Evolutionary conservation across 257 asterid genomes (phyloP).

Genomic region (Euphrasia confusa): DNA sequence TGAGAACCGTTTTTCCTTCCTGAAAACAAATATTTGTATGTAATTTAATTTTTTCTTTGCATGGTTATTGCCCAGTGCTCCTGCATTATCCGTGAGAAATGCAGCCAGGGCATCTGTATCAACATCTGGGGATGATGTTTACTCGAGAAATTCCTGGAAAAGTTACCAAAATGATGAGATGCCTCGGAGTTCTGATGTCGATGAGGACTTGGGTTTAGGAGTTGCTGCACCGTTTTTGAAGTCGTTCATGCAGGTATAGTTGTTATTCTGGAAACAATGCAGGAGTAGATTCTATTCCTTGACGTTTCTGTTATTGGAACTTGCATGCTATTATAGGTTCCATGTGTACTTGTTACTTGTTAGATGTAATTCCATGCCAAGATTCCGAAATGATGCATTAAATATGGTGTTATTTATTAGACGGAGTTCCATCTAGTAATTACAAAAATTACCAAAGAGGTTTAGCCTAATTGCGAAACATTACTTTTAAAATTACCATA

Average conservation of each 20-base stretch:
- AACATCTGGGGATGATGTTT: conserved; percentile 66
- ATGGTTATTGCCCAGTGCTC: conserved; percentile 59
- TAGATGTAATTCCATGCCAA: conserved; percentile 13
- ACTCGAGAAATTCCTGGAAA: conserved; percentile 80
- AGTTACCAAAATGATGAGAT: conserved; percentile 62
- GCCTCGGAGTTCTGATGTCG: conserved; percentile 52
- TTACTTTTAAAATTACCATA: too few relatives aligned
- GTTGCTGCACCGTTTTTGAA: conserved; percentile 89
- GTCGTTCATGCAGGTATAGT: conserved; percentile 94
- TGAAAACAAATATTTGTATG: neutral
- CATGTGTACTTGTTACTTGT: conserved; percentile 14
- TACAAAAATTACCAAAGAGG: too few relatives aligned
- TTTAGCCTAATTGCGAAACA: too few relatives aligned
- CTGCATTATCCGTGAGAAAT: conserved; percentile 77
- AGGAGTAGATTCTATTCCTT: conserved; percentile 6
- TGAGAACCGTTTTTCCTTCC: conserved; percentile 23
- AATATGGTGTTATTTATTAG: conserved; percentile 2
- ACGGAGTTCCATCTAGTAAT: too few relatives aligned
- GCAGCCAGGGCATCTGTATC: conserved; percentile 53
- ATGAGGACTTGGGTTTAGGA: conserved; percentile 77
- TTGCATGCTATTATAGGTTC: conserved; percentile 6
- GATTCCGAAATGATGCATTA: conserved; percentile 11
- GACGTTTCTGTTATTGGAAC: neutral
- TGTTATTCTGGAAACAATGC: neutral
- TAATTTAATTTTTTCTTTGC: neutral